Evolutionary conservation across 2,329 filamentous ascomycete genomes (phyloP).

Genomic region (Plectosphaerella sp.): DNA sequence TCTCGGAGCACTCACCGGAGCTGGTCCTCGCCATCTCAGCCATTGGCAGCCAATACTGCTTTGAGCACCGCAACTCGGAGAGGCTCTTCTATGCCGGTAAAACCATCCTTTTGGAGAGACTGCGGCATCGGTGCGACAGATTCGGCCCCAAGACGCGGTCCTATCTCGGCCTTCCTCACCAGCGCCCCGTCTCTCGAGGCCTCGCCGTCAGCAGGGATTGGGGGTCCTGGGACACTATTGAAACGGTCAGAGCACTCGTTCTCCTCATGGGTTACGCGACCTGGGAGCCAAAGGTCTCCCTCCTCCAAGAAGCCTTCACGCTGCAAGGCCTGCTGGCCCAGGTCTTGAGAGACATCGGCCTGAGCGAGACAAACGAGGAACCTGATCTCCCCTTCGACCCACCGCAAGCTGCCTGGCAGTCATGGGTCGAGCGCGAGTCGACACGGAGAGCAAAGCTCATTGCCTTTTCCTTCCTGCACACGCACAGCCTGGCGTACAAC

Average conservation of each 20-base stretch:
- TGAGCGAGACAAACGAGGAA: slow-evolving; percentile 19
- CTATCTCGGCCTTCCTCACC: slow-evolving; percentile 15
- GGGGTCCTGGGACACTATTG: slow-evolving; percentile 22
- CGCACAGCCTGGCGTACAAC: slow-evolving; percentile 32
- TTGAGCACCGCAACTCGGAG: slow-evolving; percentile 28
- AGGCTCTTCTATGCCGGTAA: slow-evolving; percentile 26
- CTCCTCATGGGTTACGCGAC: slow-evolving; percentile 32
- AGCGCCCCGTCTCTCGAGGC: neutral
- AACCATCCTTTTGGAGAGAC: slow-evolving; percentile 23
- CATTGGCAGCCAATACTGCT: slow-evolving; percentile 32
- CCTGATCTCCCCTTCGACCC: neutral
- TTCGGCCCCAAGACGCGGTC: slow-evolving; percentile 20
- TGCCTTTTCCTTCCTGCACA: slow-evolving; percentile 32
- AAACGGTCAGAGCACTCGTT: slow-evolving; percentile 26
- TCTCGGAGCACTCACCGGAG: slow-evolving; percentile 24
- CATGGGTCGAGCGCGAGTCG: slow-evolving; percentile 27
- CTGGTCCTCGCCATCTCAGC: slow-evolving; percentile 25
- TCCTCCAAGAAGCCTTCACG: slow-evolving; percentile 28
- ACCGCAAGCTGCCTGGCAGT: slow-evolving; percentile 18
- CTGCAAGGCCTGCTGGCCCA: slow-evolving; percentile 27
- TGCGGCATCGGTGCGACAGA: slow-evolving; percentile 15
- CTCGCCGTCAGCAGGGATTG: slow-evolving; percentile 5
- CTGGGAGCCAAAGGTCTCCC: slow-evolving; percentile 26
- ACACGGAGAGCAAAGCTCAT: slow-evolving; percentile 28
- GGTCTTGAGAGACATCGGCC: slow-evolving; percentile 25